Evolutionary conservation across 2,329 filamentous ascomycete genomes (phyloP), one percentile per base, ranked within the genome.

Genomic region (Stromatinia cepivora): DNA sequence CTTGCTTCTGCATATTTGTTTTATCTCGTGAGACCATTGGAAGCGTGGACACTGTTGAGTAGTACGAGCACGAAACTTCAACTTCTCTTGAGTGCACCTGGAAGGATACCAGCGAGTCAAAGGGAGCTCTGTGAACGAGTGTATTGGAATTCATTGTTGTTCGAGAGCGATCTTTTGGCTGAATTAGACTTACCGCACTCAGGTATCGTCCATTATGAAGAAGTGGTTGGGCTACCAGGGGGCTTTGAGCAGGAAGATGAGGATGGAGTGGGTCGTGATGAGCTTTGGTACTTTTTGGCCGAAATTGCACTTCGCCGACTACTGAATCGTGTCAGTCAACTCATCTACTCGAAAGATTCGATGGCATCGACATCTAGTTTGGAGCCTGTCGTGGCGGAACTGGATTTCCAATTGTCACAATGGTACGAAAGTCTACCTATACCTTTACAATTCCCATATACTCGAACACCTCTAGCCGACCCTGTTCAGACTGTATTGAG

Each of bases 231-330:
- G 13, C 82, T 95, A 1, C 92, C 92, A 1, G 89, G 90, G 6
- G 90, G 90, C 0, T 95, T 94, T 73, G 90, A 92, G 75, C 84
- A 85, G 34, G 81, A 86, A 70, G 88, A 88, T n/a, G 88, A 89
- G 68, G 87, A 89, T 72, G 82, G 83, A 10, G 86, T 88, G 10
- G 91, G 90, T 17, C 86, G 88, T 62, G 92, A 94, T 75, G 91
- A 94, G 70, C 82, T 94, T 20, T 94, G 92, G 91, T 95, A 95
- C 77, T 94, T 94, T 75, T 82, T 94, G 42, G 92, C 92, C 50
- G 92, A 94, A 76, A 94, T 95, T 72, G 92, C 91, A 6, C 82
- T 95, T 17, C 87, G 92, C 58, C 84, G 92, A 69, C 85, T 95
- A 4, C 84, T 94, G 73, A 93, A 93, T 78, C 85, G 91, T 70